Evolutionary conservation across 805 yeast species (phyloP).

Genomic region (Torulaspora gathmanii): DNA sequence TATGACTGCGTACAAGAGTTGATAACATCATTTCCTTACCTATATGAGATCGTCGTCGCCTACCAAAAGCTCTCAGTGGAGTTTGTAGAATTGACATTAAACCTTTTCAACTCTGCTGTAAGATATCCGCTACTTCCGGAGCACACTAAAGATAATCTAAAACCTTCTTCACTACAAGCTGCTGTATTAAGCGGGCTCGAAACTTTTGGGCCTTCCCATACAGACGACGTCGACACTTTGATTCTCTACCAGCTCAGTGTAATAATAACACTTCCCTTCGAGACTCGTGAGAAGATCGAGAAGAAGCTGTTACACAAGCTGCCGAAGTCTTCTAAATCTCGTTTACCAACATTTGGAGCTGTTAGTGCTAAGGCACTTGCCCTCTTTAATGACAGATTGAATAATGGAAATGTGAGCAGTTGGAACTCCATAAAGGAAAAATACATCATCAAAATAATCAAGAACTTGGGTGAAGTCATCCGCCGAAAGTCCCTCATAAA

Average conservation of each 20-base stretch:
- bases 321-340: conserved; percentile 31
- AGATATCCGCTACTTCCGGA: conserved; percentile 70
- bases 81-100: conserved; percentile 47
- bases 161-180: conserved; percentile 60
- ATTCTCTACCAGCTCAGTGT: conserved; percentile 52
- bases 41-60: conserved; percentile 40
- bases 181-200: conserved; percentile 50
- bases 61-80: conserved; percentile 33
- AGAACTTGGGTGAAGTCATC: conserved; percentile 50
- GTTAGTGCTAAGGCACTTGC: conserved; percentile 47
- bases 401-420: conserved; percentile 29
- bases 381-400: conserved; percentile 40
- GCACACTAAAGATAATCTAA: conserved; percentile 47
- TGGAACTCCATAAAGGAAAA: conserved; percentile 41
- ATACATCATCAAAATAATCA: conserved; percentile 43
- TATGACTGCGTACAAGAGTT: conserved; percentile 59
- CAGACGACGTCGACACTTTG: conserved; percentile 40
- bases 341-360: conserved; percentile 62
- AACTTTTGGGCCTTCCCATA: conserved; percentile 27
- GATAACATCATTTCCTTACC: conserved; percentile 47
- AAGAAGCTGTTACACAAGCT: conserved; percentile 45
- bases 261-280: conserved; percentile 55
- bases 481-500: conserved; percentile 40
- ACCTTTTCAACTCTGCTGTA: conserved; percentile 59
- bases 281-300: conserved; percentile 52